phyloP scores from a whole-genome alignment of 805 yeast genomes.

The Wickerhamomyces ciferrii region DNA sequence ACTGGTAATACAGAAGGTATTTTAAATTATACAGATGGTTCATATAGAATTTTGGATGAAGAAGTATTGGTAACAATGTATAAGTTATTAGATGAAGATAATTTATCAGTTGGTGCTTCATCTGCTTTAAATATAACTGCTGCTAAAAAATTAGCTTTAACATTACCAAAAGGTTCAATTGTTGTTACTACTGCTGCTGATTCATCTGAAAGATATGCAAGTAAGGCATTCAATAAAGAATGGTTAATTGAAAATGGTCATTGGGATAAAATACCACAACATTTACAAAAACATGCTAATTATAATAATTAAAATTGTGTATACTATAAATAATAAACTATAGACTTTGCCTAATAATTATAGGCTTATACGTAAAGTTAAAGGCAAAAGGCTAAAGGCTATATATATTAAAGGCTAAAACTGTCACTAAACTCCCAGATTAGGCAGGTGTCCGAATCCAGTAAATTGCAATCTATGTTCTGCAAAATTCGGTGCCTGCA shows the following conservation, averaged over 20 bases:
- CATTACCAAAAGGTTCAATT: constrained; percentile 19
- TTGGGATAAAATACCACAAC: constrained; percentile 17
- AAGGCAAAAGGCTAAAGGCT: no score
- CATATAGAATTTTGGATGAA: constrained; percentile 11
- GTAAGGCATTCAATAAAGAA: constrained; percentile 14
- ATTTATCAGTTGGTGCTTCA: constrained; percentile 18
- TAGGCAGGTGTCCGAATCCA: background rate
- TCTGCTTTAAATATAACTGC: constrained; percentile 18
- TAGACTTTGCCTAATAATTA: no score
- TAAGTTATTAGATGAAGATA: constrained; percentile 11
- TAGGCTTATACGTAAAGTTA: no score
- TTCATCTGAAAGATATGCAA: constrained; percentile 15
- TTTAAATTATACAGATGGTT: constrained; percentile 12
- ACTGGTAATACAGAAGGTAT: constrained; percentile 17
- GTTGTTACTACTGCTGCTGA: constrained; percentile 22
- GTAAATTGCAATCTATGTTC: background rate
- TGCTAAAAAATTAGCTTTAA: constrained; percentile 14
- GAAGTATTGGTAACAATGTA: constrained; percentile 14
- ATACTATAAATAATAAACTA: no score
- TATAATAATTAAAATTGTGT: constrained; percentile 7
- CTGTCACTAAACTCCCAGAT: background rate
- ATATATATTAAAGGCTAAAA: background rate
- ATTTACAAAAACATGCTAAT: constrained; percentile 10
- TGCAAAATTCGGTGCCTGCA: background rate
- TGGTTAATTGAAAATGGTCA: constrained; percentile 15